Conservation (phyloP, 768 basidiomycete species). For the Termitomyces sp. region DNA sequence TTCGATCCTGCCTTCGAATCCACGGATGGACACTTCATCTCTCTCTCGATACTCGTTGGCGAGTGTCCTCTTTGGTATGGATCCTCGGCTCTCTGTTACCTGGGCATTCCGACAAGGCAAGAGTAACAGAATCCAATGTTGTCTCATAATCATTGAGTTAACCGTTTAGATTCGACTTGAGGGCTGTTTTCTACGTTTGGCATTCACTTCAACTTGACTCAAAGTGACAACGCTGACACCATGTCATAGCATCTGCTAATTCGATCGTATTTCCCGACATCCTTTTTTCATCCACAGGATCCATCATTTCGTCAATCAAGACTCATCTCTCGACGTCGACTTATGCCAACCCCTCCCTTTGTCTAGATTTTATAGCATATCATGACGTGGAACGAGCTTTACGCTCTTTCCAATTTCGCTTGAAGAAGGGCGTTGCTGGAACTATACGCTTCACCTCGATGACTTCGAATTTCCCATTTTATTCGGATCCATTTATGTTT, state of each 20-base stretch:
- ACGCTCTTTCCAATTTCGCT: slow-evolving; percentile 15
- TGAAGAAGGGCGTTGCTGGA: slow-evolving; percentile 12
- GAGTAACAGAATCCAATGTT: neutral
- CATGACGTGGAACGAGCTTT: slow-evolving; percentile 18
- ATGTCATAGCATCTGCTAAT: neutral
- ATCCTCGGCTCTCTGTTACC: slow-evolving; percentile 20
- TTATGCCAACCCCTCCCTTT: neutral
- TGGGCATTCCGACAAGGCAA: slow-evolving; percentile 2
- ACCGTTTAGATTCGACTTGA: neutral
- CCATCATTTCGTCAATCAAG: neutral
- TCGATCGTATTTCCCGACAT: neutral
- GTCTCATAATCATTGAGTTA: neutral
- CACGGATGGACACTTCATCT: slow-evolving; percentile 34
- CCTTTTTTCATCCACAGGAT: neutral
- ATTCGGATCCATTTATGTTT: slow-evolving; percentile 31
- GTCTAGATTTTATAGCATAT: slow-evolving; percentile 17
- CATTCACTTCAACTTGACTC: neutral
- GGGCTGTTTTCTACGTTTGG: neutral
- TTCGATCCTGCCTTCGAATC: slow-evolving; percentile 24
- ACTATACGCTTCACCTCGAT: slow-evolving; percentile 32
- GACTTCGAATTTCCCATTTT: slow-evolving; percentile 24
- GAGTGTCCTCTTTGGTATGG: slow-evolving; percentile 31
- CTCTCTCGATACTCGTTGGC: slow-evolving; percentile 24
- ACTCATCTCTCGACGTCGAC: neutral
- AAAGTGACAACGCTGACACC: neutral